These are phyloP conservation scores for Phialophora tarda DNA, from an alignment of 2,329 filamentous ascomycete genomes.

Conservation along the genomic window DNA sequence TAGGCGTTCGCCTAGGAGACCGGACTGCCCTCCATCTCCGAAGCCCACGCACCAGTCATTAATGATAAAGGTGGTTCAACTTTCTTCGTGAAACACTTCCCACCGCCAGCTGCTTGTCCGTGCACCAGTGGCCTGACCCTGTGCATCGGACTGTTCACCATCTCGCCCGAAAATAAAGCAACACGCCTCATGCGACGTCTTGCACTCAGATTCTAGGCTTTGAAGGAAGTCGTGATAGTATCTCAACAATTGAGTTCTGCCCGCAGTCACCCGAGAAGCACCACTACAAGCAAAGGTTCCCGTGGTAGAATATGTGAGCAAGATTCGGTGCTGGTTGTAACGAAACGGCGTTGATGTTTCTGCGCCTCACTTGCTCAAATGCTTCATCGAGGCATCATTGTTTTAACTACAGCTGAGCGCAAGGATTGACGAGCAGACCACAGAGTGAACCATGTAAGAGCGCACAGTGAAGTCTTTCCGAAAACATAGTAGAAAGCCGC, in stretches of 20 bases:
- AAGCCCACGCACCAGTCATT: background rate
- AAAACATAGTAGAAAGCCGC: background rate
- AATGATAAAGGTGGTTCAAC: background rate
- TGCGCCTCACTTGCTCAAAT: background rate
- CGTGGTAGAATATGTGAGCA: background rate
- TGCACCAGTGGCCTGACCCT: background rate
- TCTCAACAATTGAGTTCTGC: background rate
- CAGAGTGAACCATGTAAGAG: background rate
- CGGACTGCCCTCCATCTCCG: background rate
- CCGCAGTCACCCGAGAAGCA: background rate
- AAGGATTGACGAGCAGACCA: background rate
- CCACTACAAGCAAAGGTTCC: background rate
- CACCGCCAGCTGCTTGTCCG: background rate
- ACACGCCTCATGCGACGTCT: background rate
- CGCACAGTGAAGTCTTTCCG: background rate
- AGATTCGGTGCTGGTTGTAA: background rate
- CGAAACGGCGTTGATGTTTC: background rate
- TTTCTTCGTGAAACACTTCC: background rate
- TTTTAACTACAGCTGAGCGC: background rate
- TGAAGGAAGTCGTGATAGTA: background rate
- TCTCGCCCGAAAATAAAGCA: background rate
- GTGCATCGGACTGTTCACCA: background rate
- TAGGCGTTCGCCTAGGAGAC: background rate
- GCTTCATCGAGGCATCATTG: background rate
- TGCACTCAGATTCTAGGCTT: background rate